Evolutionary conservation across 78 protist genomes (phyloP).

Genomic region (Abeoforma whisleri): DNA sequence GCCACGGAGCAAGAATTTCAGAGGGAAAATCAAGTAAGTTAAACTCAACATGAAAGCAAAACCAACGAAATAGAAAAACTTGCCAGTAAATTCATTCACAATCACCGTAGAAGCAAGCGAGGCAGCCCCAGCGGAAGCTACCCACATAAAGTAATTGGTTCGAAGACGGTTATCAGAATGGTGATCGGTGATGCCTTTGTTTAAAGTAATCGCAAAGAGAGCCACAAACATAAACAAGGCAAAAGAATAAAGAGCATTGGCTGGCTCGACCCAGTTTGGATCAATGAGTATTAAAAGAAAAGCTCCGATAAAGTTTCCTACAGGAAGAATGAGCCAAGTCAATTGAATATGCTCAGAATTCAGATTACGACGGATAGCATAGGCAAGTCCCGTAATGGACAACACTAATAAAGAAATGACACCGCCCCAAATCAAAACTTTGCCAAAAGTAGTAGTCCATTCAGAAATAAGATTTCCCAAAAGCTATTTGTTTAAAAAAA

Average conservation of each 20-base stretch:
- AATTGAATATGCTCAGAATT: conserved; percentile 1
- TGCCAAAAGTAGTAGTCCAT: not conserved
- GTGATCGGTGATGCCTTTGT: conserved; percentile 1
- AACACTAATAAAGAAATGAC: not conserved
- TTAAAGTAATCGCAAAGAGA: conserved; percentile 26
- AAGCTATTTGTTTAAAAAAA: too few relatives aligned
- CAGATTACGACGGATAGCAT: not conserved
- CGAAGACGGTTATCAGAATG: not conserved
- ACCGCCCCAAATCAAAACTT: conserved; percentile 29
- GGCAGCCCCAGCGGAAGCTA: conserved; percentile 10
- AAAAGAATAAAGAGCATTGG: conserved; percentile 3
- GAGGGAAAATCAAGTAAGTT: conserved; percentile 25
- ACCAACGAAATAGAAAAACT: conserved; percentile 1
- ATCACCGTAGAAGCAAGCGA: not conserved
- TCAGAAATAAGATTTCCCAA: not conserved
- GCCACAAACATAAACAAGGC: not conserved
- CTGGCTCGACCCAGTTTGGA: not conserved
- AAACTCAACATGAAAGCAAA: conserved; percentile 1
- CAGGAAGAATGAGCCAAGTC: conserved; percentile 10
- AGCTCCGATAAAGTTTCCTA: conserved; percentile 11
- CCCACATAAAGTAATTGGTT: conserved; percentile 21
- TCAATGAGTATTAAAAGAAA: not conserved
- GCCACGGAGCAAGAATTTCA: not conserved
- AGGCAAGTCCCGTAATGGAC: conserved; percentile 12
- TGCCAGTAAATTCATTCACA: not conserved